phyloP scores from a whole-genome alignment of 202 grass and related monocot species.

The Zoysia matrella region DNA sequence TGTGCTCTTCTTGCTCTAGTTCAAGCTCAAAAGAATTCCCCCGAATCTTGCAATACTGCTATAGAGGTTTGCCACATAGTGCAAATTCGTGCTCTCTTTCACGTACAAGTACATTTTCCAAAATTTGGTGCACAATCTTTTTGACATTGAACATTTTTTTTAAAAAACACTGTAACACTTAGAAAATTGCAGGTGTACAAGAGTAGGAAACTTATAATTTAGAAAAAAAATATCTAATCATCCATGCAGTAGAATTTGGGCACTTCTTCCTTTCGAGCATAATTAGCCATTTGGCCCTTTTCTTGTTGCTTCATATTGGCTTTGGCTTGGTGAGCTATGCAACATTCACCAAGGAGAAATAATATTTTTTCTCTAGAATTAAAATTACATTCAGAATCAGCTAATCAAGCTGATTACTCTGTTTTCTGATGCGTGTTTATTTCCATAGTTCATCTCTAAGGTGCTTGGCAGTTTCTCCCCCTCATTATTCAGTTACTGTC shows the following conservation, averaged over 20 bases:
- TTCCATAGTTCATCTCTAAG: not conserved
- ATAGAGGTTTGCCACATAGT: slow-evolving; percentile 51
- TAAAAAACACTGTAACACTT: not conserved
- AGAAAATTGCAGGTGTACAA: not conserved
- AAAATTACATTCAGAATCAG: not conserved
- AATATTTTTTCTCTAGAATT: not conserved
- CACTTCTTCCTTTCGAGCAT: not conserved
- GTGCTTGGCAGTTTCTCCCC: not conserved
- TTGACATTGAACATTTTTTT: not conserved
- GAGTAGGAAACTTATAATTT: too few relatives aligned
- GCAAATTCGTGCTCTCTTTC: not conserved
- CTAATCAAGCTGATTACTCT: not conserved
- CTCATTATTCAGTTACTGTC: not conserved
- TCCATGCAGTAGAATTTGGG: not conserved
- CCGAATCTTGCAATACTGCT: slow-evolving; percentile 44
- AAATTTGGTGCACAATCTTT: not conserved
- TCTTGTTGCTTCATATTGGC: not conserved
- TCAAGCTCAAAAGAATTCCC: slow-evolving; percentile 81
- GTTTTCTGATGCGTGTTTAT: not conserved
- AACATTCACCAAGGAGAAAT: not conserved
- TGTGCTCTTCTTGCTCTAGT: slow-evolving; percentile 82
- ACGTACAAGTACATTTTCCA: not conserved
- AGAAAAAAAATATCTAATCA: too few relatives aligned
- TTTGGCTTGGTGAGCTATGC: not conserved
- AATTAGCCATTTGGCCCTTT: not conserved